phyloP scores from a whole-genome alignment of 75 land plant genomes.

The Sequoiadendron giganteum region DNA sequence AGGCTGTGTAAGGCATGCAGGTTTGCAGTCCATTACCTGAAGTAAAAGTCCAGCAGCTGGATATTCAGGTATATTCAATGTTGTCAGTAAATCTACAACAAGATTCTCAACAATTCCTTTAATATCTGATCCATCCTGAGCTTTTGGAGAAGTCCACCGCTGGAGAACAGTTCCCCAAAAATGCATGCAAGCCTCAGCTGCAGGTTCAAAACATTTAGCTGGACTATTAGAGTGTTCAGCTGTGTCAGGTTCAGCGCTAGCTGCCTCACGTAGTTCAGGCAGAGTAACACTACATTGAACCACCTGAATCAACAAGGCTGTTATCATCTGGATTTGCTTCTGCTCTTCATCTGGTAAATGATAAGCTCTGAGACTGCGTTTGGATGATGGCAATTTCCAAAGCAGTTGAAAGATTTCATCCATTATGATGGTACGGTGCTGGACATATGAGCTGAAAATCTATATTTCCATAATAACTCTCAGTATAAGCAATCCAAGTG shows the following conservation, averaged over 20 bases:
- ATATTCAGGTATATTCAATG: constrained; percentile 93
- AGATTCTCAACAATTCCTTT: constrained; percentile 84
- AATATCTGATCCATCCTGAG: constrained; percentile 86
- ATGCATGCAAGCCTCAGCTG: constrained; percentile 61
- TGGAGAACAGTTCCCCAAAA: constrained; percentile 95
- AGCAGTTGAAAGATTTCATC: constrained; percentile 84
- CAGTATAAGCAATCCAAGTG: constrained; percentile 1
- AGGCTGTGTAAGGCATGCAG: not conserved
- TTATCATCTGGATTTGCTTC: constrained; percentile 94
- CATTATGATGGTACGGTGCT: constrained; percentile 73
- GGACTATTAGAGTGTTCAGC: constrained; percentile 36
- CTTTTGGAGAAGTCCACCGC: constrained; percentile 69
- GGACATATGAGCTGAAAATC: constrained; percentile 76
- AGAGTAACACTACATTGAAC: constrained; percentile 80
- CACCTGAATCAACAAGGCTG: constrained; percentile 87
- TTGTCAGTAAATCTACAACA: constrained; percentile 77
- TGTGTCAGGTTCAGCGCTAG: constrained; percentile 28
- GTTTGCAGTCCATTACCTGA: constrained; percentile 48
- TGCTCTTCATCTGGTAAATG: constrained; percentile 96
- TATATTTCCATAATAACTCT: constrained; percentile 24
- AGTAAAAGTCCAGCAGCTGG: constrained; percentile 88
- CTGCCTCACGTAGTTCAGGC: constrained; percentile 35
- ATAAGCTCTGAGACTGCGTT: constrained; percentile 69
- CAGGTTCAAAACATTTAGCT: constrained; percentile 65
- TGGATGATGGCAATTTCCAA: constrained; percentile 82